Evolutionary conservation across 768 basidiomycete species (phyloP).

Genomic region (Pleurotus citrinopileatus): DNA sequence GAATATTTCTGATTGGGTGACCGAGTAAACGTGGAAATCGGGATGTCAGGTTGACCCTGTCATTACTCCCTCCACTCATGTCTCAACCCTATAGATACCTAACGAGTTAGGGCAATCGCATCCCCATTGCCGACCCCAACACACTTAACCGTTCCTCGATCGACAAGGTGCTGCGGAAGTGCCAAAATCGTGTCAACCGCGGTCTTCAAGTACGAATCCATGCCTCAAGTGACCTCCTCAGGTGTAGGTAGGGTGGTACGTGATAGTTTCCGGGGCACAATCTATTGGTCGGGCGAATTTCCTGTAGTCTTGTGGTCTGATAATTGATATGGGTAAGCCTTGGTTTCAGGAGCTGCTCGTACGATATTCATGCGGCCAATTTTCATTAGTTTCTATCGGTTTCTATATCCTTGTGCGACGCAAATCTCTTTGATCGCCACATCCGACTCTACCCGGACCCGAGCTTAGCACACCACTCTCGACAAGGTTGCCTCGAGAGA

Average conservation of each 20-base stretch:
- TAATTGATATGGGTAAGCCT: no score
- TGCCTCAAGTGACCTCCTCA: conserved; percentile 4
- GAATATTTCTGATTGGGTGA: background rate
- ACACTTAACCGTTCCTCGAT: conserved; percentile 8
- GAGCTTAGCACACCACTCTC: background rate
- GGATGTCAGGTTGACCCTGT: background rate
- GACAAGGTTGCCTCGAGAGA: no score
- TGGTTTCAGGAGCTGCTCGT: no score
- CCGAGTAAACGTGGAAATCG: background rate
- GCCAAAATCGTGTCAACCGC: background rate
- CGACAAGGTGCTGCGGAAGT: conserved; percentile 3
- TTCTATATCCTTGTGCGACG: background rate
- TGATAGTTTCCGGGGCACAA: no score
- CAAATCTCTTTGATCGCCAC: background rate
- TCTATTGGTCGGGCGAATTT: no score
- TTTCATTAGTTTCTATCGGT: no score
- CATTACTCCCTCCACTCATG: background rate
- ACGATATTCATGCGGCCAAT: no score
- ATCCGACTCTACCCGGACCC: conserved; percentile 1
- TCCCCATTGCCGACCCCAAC: conserved; percentile 1
- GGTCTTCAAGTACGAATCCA: background rate
- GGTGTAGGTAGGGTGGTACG: no score
- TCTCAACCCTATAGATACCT: background rate
- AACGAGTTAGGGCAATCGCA: background rate
- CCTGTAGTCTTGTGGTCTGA: no score